Evolutionary conservation across 371 early-diverging fungal genomes (phyloP), one percentile per base, ranked within the genome.

Genomic region (Haplosporangium sp.): DNA sequence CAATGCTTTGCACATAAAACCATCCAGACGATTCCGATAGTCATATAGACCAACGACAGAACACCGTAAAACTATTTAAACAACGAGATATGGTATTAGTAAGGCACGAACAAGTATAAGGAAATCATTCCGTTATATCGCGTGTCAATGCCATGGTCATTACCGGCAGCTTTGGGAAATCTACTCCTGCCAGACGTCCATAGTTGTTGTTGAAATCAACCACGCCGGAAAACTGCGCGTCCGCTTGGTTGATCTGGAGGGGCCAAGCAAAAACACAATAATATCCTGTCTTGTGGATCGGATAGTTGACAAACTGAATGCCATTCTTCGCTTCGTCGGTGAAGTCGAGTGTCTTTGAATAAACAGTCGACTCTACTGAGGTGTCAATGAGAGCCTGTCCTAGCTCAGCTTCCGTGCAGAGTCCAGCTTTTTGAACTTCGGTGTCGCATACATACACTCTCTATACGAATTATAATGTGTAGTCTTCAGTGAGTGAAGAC

Each of bases 121-220:
- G 20, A 21, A 23, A 14, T 12, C 4, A 5, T 20, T 46, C n/a
- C 43, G 45, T 36, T 29, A 42, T 16, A 21, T 14, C 29, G 4
- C 4, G 29, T 4, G 29, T 29, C 29, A 29, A 29, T 29, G 29
- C 29, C 29, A 29, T 29, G 29, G 29, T 29, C 58, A 84, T 79
- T 81, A 91, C 93, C 67, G 91, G 83, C 21, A 96, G 74, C 73
- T 95, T 95, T 1, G 96, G 96, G 77, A 93, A 96, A 60, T 95
- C 95, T 18, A 85, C 75, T 16, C 93, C 96, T 6, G 96, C 94
- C 37, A 97, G 83, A 65, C 85, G 83, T 55, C 98, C 97, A 81
- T 94, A 93, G 16, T 94, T 91, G 71, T 92, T 93, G 38, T 74
- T 80, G 89, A 94, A 92, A 42, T 88, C 87, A 13, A 94, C 82